Conservation (phyloP, 2,329 filamentous ascomycete genomes). For the Beauveria brongniartii region DNA sequence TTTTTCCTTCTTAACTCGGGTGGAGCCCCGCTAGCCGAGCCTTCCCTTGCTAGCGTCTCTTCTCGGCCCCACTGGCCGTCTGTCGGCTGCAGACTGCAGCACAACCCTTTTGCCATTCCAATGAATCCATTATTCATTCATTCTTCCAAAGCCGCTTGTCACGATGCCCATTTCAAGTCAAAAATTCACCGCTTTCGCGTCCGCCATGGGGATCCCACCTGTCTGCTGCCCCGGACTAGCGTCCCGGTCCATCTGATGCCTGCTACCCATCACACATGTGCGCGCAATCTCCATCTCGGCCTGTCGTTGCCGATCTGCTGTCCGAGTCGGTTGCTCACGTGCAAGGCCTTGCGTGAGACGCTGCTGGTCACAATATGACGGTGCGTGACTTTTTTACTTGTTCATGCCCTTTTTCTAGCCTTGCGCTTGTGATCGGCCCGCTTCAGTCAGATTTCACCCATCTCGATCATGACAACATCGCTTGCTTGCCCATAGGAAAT, state of each 20-base stretch:
- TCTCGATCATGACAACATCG: too few relatives aligned
- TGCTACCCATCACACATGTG: background rate
- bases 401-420: too few relatives aligned
- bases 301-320: background rate
- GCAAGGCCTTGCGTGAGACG: background rate
- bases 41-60: background rate
- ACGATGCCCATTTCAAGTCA: too few relatives aligned
- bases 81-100: background rate
- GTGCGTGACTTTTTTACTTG: too few relatives aligned
- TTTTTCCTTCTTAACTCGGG: background rate
- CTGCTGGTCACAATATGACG: too few relatives aligned
- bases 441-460: too few relatives aligned
- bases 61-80: background rate
- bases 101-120: too few relatives aligned
- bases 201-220: background rate
- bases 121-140: too few relatives aligned
- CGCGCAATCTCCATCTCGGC: background rate
- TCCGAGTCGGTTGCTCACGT: background rate
- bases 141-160: too few relatives aligned
- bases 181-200: too few relatives aligned
- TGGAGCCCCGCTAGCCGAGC: background rate
- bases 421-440: too few relatives aligned
- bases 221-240: slow-evolving; percentile 6
- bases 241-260: background rate
- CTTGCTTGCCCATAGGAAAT: too few relatives aligned